Base-by-base conservation (phyloP, 2,329 filamentous ascomycete genomes). In the Fusarium sp. region DNA sequence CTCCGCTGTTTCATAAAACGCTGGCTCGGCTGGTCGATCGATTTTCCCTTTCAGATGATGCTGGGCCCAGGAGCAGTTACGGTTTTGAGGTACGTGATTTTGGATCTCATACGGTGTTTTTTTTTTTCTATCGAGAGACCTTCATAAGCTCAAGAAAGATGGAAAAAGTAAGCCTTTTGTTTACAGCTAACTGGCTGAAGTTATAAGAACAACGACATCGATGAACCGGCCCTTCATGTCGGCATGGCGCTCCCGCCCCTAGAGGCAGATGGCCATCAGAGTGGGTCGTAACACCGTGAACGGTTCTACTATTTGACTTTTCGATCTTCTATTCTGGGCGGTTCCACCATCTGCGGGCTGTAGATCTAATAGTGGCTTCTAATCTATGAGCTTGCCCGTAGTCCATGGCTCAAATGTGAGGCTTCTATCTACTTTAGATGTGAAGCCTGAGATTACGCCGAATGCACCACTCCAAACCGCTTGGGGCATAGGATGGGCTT, bases 1-100 rank as follows among this genome's bases (percentile, higher is more conserved):
- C 80, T 87, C 6, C 83, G 85, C 31, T 83, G 81, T 5, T 86
- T 87, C 66, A 81, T 82, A 4, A 86, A 85, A 76, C 76, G 85
- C 10, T 87, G 85, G 85, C 67, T 87, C 53, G 79, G 79, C 5
- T 83, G 82, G 68, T 75, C 82, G 2, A 70, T 87, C 69, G 82
- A 82, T n/a, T 81, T 82, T 42, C 77, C 79, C 6, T 69, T 86
- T 24, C 74, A 80, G 12, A 79, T 87, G 80, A 85, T 85, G 81
- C 75, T 87, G 38, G 79, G 82, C 53, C 85, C 85, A 5, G 84
- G 85, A 4, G 84, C 80, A 1, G 80, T 86, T 61, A 82, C 80
- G 14, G 78, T 85, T 38, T 71, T 86, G 53, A 69, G 67, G 67
- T 69, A 40, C 16, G 58, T 56, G 16, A 14, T 6, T 16, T 20